A percentile compares a stretch with the other conserved stretches of the same genome.
Conservation (phyloP, 2,329 filamentous ascomycete species). For the Fusarium sp. region DNA sequence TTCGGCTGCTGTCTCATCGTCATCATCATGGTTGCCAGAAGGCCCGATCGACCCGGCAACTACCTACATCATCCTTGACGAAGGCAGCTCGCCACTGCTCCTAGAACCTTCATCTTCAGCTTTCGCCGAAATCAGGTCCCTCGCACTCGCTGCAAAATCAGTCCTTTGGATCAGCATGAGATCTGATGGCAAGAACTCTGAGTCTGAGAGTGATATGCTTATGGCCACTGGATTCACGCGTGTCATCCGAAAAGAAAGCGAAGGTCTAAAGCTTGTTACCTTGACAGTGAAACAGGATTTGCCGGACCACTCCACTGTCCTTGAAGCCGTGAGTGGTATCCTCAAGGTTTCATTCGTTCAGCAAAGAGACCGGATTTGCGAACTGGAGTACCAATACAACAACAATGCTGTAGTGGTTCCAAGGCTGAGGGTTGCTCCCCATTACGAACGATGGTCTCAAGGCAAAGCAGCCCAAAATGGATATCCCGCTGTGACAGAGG, state of each 20-base stretch:
- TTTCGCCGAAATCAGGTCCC: constrained; percentile 18
- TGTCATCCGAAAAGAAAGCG: constrained; percentile 42
- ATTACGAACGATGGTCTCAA: not conserved
- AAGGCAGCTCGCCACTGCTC: constrained; percentile 11
- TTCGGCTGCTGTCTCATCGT: not conserved
- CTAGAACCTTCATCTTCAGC: constrained; percentile 6
- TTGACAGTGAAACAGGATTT: not conserved
- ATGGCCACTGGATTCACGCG: constrained; percentile 41
- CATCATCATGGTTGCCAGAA: not conserved
- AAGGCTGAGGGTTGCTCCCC: not conserved
- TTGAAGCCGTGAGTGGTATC: not conserved
- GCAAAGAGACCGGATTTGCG: not conserved
- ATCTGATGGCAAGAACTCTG: not conserved
- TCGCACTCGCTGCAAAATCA: constrained; percentile 21
- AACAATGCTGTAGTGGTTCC: not conserved
- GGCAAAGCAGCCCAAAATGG: not conserved
- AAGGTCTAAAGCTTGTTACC: constrained; percentile 12
- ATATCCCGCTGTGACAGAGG: not conserved
- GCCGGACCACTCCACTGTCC: not conserved
- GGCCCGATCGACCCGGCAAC: constrained; percentile 7
- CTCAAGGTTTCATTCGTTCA: not conserved
- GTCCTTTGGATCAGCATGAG: constrained; percentile 25
- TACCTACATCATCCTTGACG: constrained; percentile 28
- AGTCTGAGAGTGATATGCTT: not conserved
- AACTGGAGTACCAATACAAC: not conserved